Evolutionary conservation across 1,139 yeast genomes (phyloP).

Genomic region (Spathaspora sp.): DNA sequence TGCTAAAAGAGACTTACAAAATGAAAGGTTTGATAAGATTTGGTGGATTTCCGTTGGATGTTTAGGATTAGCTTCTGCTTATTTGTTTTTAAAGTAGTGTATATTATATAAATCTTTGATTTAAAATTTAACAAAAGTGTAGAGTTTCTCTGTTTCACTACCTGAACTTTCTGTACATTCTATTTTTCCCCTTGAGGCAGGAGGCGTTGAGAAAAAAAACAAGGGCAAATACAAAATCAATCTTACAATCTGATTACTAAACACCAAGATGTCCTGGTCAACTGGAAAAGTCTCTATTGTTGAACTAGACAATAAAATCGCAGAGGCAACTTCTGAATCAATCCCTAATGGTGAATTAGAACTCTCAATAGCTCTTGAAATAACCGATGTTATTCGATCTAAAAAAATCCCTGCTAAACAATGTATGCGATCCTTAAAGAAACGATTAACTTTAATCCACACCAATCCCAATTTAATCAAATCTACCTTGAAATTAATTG

Average conservation of each 20-base stretch:
- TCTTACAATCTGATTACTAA: too few species aligned
- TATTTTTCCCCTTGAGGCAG: not conserved
- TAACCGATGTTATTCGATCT: conserved; percentile 84
- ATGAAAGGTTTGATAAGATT: conserved; percentile 43
- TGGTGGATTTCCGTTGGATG: conserved; percentile 44
- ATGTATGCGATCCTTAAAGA: conserved; percentile 81
- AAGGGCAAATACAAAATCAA: not conserved
- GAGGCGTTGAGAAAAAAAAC: not conserved
- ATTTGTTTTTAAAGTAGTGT: conserved; percentile 19
- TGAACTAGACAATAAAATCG: conserved; percentile 63
- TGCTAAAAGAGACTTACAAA: conserved; percentile 52
- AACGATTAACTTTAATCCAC: conserved; percentile 61
- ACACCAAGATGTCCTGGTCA: conserved; percentile 65
- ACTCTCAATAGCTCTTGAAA: conserved; percentile 74
- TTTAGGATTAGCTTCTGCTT: conserved; percentile 26
- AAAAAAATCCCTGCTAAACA: conserved; percentile 81
- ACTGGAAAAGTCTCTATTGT: conserved; percentile 40
- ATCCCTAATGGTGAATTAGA: conserved; percentile 93
- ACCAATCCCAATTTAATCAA: conserved; percentile 74
- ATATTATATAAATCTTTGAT: not conserved
- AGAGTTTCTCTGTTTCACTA: too few species aligned
- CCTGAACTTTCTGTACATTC: not conserved
- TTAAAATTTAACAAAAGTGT: too few species aligned
- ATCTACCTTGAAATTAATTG: conserved; percentile 73
- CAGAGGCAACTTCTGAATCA: conserved; percentile 81